phyloP scores from a whole-genome alignment of 1,284 basidiomycete genomes.

The Puccinia novopanici region DNA sequence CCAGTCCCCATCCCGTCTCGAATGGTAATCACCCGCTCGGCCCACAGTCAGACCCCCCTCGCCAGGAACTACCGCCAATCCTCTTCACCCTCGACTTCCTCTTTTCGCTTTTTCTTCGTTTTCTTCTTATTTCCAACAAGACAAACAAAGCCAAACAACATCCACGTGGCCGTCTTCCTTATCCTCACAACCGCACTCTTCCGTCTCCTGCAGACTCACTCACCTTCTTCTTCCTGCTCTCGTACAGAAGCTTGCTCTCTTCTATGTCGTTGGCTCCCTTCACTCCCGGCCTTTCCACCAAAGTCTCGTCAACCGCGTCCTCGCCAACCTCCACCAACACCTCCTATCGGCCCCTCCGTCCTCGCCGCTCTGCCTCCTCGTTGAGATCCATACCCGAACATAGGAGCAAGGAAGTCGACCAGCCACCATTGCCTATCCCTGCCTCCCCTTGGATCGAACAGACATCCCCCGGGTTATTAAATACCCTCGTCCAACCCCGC shows the following conservation, averaged over 20 bases:
- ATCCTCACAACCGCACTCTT: background rate
- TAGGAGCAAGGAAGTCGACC: slow-evolving; percentile 36
- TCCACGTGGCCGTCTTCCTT: background rate
- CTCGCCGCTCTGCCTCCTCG: slow-evolving; percentile 42
- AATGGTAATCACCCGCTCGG: background rate
- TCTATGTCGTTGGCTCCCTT: slow-evolving; percentile 17
- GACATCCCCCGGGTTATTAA: slow-evolving; percentile 13
- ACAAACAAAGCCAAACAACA: background rate
- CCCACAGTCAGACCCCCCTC: background rate
- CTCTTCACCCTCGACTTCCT: background rate
- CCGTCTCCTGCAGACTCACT: background rate
- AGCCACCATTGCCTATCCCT: slow-evolving; percentile 42
- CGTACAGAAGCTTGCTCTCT: background rate
- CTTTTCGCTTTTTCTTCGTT: too few species aligned
- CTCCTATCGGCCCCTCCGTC: slow-evolving; percentile 15
- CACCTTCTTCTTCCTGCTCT: slow-evolving; percentile 5
- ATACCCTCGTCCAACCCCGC: background rate
- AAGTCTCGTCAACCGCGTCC: background rate
- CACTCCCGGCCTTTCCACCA: background rate
- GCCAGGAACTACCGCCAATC: background rate
- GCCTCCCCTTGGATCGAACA: slow-evolving; percentile 45
- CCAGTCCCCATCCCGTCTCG: background rate
- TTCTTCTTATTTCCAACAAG: too few species aligned
- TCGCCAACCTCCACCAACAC: background rate
- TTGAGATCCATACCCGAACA: slow-evolving; percentile 45